Conservation (phyloP, 306 rosid species). For the Castanopsis chinensis region DNA sequence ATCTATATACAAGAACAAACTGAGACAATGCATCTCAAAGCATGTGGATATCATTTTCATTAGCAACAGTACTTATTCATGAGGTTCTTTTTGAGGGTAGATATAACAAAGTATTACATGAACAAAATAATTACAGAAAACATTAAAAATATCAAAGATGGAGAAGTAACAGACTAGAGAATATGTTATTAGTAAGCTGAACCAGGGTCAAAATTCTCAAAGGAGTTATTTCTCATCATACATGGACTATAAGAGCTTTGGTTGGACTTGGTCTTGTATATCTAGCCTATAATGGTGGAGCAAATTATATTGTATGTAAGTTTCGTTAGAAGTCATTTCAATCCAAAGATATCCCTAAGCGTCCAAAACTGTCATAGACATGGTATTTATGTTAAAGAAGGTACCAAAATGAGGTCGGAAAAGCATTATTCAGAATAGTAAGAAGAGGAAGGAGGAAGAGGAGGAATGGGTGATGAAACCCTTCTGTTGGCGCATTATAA, state of each 20-base stretch:
- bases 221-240: neutral
- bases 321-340: neutral
- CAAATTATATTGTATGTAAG: neutral
- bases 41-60: slow-evolving; percentile 22
- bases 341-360: neutral
- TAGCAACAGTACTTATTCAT: neutral
- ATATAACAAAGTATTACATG: neutral
- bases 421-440: neutral
- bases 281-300: no score
- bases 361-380: neutral
- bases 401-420: neutral
- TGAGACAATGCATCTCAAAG: slow-evolving; percentile 6
- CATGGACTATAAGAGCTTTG: neutral
- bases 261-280: no score
- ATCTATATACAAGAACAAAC: neutral
- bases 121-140: no score
- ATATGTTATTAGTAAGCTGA: neutral
- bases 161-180: neutral
- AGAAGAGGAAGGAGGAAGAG: neutral
- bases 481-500: neutral
- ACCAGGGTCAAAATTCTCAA: neutral
- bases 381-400: neutral
- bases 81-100: neutral
- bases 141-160: no score
- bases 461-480: neutral